These are phyloP conservation scores for Peronospora farinosa DNA, from an alignment of 352 stramenopile species.

Conservation along the genomic window DNA sequence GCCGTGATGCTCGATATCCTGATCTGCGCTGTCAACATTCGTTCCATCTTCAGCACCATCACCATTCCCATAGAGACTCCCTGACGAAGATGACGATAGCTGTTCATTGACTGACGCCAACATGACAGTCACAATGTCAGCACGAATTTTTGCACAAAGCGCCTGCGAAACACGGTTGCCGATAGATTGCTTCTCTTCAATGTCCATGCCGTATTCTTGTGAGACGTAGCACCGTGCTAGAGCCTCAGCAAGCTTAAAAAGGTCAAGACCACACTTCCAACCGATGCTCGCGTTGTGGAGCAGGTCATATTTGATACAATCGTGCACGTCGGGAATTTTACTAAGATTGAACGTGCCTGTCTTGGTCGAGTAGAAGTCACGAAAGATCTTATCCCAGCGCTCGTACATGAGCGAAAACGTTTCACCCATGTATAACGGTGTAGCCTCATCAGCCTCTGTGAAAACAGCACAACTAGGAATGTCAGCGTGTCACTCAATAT, in stretches of 20 bases:
- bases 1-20: slow-evolving; percentile 80
- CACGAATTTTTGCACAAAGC: slow-evolving; percentile 97
- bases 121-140: slow-evolving; percentile 82
- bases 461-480: not conserved
- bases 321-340: slow-evolving; percentile 96
- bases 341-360: slow-evolving; percentile 90
- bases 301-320: slow-evolving; percentile 97
- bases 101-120: slow-evolving; percentile 41
- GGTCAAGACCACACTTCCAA: slow-evolving; percentile 83
- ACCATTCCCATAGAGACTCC: slow-evolving; percentile 23
- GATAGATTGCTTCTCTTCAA: slow-evolving; percentile 92
- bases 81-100: slow-evolving; percentile 14
- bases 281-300: slow-evolving; percentile 94
- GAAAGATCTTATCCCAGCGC: slow-evolving; percentile 91
- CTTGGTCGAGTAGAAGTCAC: slow-evolving; percentile 92
- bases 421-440: slow-evolving; percentile 92
- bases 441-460: slow-evolving; percentile 75
- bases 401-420: slow-evolving; percentile 92
- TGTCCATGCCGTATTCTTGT: slow-evolving; percentile 92
- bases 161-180: slow-evolving; percentile 94
- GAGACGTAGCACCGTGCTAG: slow-evolving; percentile 97
- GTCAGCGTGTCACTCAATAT: slow-evolving; percentile 2
- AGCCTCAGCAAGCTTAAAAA: slow-evolving; percentile 91
- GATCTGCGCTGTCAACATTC: slow-evolving; percentile 31
- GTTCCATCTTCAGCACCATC: slow-evolving; percentile 20